Conservation (phyloP, 2,329 filamentous ascomycete genomes). For the Coniochaeta sp. region DNA sequence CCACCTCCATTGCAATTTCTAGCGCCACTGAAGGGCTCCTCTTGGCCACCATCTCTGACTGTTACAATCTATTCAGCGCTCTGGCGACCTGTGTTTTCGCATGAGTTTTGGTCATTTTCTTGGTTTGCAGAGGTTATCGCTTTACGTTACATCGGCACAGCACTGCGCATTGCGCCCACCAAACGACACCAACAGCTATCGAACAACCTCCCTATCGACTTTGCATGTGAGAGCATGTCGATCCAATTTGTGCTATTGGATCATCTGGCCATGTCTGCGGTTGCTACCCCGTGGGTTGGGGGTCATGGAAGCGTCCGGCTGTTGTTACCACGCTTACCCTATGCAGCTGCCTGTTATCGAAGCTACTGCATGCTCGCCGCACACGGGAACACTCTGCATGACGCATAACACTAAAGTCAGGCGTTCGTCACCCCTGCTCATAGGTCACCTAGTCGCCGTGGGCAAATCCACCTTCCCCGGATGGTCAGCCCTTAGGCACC, state of each 20-base stretch:
- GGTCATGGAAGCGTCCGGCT: not conserved
- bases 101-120: not conserved
- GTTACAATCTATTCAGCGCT: not conserved
- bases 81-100: not conserved
- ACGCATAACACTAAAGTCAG: conserved; percentile 1
- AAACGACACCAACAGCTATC: not conserved
- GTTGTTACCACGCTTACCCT: not conserved
- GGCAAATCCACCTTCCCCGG: not conserved
- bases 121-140: not conserved
- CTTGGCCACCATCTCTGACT: not conserved
- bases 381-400: conserved; percentile 1
- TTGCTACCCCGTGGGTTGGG: not conserved
- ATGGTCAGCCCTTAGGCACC: not conserved
- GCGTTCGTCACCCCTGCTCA: not conserved
- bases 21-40: not conserved
- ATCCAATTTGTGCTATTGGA: not conserved
- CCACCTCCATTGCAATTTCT: not conserved
- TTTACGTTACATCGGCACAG: not conserved
- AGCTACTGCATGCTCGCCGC: not conserved
- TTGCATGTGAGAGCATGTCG: not conserved
- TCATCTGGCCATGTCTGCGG: not conserved
- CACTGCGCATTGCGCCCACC: not conserved
- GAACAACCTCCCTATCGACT: not conserved
- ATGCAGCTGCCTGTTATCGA: not conserved
- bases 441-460: not conserved